Conservation (phyloP, 192 early-diverging fungal genomes). For the Coemansia sp. region DNA sequence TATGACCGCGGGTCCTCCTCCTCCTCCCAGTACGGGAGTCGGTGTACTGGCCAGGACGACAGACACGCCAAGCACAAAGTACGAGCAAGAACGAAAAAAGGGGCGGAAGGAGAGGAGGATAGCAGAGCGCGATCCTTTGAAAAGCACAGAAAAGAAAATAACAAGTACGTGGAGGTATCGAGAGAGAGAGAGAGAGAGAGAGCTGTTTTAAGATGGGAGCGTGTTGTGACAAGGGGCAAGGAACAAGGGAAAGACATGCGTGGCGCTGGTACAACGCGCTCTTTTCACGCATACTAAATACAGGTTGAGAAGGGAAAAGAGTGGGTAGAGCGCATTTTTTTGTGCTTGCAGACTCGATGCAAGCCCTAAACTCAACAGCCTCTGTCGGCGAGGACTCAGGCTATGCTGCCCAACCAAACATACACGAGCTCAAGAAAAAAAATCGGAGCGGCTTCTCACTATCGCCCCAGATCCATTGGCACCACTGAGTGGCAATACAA, state of each 20-base stretch:
- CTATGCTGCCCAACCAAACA: background rate
- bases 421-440: too few species aligned
- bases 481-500: too few species aligned
- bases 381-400: background rate
- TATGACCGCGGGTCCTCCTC: background rate
- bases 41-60: background rate
- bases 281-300: background rate
- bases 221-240: background rate
- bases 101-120: background rate
- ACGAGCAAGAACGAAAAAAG: background rate
- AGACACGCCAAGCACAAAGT: background rate
- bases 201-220: background rate
- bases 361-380: background rate
- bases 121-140: background rate
- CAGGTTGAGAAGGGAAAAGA: background rate
- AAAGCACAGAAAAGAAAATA: background rate
- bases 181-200: background rate
- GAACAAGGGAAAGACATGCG: background rate
- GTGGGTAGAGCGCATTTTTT: background rate
- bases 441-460: background rate
- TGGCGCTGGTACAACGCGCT: background rate
- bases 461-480: too few species aligned
- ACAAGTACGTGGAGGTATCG: conserved; percentile 4
- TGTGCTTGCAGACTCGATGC: background rate
- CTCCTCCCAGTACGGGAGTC: background rate